These are phyloP conservation scores for Alopecurus myosuroides DNA, from an alignment of 176 grass and related monocot species.

Conservation along the genomic window DNA sequence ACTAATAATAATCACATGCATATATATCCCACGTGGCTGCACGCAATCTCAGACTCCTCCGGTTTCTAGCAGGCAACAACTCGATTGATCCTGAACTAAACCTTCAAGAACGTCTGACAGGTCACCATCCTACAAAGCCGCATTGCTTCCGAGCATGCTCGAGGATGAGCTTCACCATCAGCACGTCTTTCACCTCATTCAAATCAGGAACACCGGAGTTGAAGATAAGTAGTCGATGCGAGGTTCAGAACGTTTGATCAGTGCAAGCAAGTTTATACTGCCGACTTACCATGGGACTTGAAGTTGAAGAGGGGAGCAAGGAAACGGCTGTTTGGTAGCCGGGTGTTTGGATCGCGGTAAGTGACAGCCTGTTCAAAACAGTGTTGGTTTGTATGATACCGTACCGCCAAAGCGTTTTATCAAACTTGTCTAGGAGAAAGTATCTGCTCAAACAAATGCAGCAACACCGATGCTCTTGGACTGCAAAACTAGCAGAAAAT, in stretches of 20 bases:
- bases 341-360: slow-evolving; percentile 62
- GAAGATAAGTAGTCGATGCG: not conserved
- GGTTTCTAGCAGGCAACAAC: slow-evolving; percentile 1
- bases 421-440: not conserved
- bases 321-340: slow-evolving; percentile 73
- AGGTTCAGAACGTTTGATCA: not conserved
- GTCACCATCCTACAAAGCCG: slow-evolving; percentile 47
- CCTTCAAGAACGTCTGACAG: slow-evolving; percentile 8
- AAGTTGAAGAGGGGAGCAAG: slow-evolving; percentile 90
- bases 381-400: not conserved
- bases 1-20: slow-evolving; percentile 29
- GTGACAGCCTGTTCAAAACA: not conserved
- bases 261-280: not conserved
- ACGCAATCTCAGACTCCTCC: slow-evolving; percentile 5
- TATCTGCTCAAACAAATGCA: slow-evolving; percentile 3
- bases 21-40: not conserved
- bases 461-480: too few relatives aligned
- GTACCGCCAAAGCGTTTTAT: not conserved
- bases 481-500: too few relatives aligned
- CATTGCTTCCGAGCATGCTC: slow-evolving; percentile 73
- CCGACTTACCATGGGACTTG: slow-evolving; percentile 71
- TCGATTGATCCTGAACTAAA: slow-evolving; percentile 22
- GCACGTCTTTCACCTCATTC: slow-evolving; percentile 67
- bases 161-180: slow-evolving; percentile 63
- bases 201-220: not conserved